phyloP scores from a whole-genome alignment of 2,329 filamentous ascomycete genomes.

The Eurotiales sp. region DNA sequence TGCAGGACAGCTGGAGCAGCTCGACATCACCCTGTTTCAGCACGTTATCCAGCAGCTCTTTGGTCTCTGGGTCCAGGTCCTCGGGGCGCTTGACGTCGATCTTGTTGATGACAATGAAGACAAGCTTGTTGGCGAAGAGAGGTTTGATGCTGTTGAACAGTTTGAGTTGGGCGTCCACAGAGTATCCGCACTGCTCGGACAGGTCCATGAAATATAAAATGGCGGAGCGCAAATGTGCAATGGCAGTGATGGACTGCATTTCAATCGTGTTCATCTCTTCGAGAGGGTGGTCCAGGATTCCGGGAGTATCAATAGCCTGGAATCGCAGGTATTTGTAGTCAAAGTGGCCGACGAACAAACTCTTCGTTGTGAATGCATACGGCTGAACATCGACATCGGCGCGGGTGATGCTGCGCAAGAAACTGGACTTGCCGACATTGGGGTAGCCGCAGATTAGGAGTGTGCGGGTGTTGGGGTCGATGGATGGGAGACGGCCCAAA shows the following conservation, averaged over 20 bases:
- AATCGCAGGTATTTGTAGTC: slow-evolving; percentile 91
- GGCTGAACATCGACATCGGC: slow-evolving; percentile 97
- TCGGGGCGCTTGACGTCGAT: slow-evolving; percentile 88
- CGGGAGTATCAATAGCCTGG: slow-evolving; percentile 96
- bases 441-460: slow-evolving; percentile 96
- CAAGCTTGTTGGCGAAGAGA: slow-evolving; percentile 93
- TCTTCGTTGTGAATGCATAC: slow-evolving; percentile 98
- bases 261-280: slow-evolving; percentile 99
- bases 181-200: slow-evolving; percentile 94
- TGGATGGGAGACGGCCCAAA: slow-evolving; percentile 93
- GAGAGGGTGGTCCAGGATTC: slow-evolving; percentile 92
- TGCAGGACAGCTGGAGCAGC: slow-evolving; percentile 88
- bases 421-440: slow-evolving; percentile 96
- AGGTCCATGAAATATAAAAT: slow-evolving; percentile 99
- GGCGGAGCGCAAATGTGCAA: slow-evolving; percentile 90
- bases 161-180: slow-evolving; percentile 85
- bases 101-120: slow-evolving; percentile 97
- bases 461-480: slow-evolving; percentile 95
- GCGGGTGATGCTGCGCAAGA: slow-evolving; percentile 84
- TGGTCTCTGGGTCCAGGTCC: slow-evolving; percentile 74
- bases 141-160: slow-evolving; percentile 97
- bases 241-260: slow-evolving; percentile 97
- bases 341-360: slow-evolving; percentile 94
- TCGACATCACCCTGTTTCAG: slow-evolving; percentile 87
- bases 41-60: slow-evolving; percentile 72